These are phyloP conservation scores for Trifolium repens DNA, from an alignment of 306 rosid genomes.

Conservation along the genomic window DNA sequence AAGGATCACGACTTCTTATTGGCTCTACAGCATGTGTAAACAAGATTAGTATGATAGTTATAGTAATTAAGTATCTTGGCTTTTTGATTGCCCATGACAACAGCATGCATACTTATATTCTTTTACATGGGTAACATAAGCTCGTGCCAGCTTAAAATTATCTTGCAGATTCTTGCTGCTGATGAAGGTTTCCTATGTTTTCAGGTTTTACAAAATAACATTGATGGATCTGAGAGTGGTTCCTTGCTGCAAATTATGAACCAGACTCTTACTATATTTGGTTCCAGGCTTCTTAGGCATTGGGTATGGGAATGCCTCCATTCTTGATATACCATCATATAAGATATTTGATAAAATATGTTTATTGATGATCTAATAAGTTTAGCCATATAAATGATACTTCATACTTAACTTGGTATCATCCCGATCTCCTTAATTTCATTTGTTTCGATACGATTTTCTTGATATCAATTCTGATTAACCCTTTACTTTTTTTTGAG, in stretches of 20 bases:
- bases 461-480: no score
- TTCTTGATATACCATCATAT: slow-evolving; percentile 25
- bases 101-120: slow-evolving; percentile 22
- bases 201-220: slow-evolving; percentile 80
- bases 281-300: slow-evolving; percentile 92
- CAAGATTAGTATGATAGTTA: neutral
- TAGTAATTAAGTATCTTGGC: neutral
- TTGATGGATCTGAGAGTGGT: slow-evolving; percentile 86
- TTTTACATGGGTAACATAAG: neutral
- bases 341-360: no score
- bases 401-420: no score
- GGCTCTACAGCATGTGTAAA: slow-evolving; percentile 2
- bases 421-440: no score
- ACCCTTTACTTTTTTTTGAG: no score
- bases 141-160: slow-evolving; percentile 27
- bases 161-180: slow-evolving; percentile 26
- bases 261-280: slow-evolving; percentile 79
- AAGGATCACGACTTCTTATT: neutral
- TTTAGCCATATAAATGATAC: no score
- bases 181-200: slow-evolving; percentile 36
- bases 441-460: no score
- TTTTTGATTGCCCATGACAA: slow-evolving; percentile 13
- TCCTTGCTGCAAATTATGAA: slow-evolving; percentile 88
- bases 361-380: no score
- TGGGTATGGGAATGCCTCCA: slow-evolving; percentile 64